These are phyloP conservation scores for Rachicladosporium sp. DNA, from an alignment of 2,329 filamentous ascomycete genomes.

Conservation along the genomic window DNA sequence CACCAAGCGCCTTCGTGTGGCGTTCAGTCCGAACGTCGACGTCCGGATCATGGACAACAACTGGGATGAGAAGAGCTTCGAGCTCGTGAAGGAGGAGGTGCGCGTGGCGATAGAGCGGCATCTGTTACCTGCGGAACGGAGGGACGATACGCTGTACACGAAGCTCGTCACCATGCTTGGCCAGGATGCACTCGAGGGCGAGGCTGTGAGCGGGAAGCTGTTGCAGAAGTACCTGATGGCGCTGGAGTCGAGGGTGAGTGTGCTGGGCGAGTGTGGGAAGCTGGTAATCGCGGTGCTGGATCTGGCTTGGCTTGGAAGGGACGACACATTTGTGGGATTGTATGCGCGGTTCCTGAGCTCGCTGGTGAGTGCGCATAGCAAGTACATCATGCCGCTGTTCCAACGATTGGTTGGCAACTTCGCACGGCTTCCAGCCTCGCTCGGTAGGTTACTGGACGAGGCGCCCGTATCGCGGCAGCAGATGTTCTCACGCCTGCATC, in stretches of 20 bases:
- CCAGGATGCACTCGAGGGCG: slow-evolving; percentile 19
- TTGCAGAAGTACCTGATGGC: slow-evolving; percentile 48
- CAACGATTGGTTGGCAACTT: slow-evolving; percentile 74
- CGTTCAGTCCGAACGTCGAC: slow-evolving; percentile 37
- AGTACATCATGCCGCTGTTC: slow-evolving; percentile 62
- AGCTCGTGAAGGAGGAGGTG: slow-evolving; percentile 50
- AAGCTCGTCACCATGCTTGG: slow-evolving; percentile 28
- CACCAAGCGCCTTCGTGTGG: slow-evolving; percentile 35
- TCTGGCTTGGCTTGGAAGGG: slow-evolving; percentile 50
- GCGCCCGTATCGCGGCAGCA: slow-evolving; percentile 47
- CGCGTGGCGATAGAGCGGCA: slow-evolving; percentile 35
- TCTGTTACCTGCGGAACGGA: slow-evolving; percentile 26
- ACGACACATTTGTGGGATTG: slow-evolving; percentile 45
- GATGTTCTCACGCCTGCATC: slow-evolving; percentile 64
- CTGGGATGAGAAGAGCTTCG: slow-evolving; percentile 40
- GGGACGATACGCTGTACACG: slow-evolving; percentile 46
- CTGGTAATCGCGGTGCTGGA: slow-evolving; percentile 46
- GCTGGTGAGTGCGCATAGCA: slow-evolving; percentile 70
- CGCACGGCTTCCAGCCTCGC: slow-evolving; percentile 44
- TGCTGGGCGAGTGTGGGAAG: slow-evolving; percentile 44
- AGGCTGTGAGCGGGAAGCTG: slow-evolving; percentile 38
- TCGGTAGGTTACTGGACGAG: slow-evolving; percentile 42
- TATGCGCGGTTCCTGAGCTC: slow-evolving; percentile 46
- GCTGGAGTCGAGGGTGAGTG: slow-evolving; percentile 43
- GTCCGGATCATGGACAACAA: slow-evolving; percentile 31